A percentile compares a stretch with the other conserved stretches of the same genome.
These are phyloP conservation scores for Saccharomycopsis fibuligera DNA, from an alignment of 805 yeast species.

Conservation along the genomic window DNA sequence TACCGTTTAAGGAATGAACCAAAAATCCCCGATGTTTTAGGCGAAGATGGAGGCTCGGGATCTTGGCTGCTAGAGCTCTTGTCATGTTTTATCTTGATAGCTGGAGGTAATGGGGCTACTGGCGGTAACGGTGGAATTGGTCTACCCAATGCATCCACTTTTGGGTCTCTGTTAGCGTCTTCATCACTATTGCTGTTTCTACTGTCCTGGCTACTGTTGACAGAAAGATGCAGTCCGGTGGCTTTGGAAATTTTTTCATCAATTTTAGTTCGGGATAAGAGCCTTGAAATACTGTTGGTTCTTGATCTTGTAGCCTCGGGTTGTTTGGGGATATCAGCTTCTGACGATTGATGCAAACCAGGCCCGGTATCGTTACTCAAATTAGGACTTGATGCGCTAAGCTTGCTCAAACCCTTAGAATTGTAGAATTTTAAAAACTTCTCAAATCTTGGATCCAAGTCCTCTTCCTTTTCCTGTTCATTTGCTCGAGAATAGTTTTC, in stretches of 20 bases:
- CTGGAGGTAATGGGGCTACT: slow-evolving; percentile 42
- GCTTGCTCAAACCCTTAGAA: background rate
- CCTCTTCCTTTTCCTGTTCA: slow-evolving; percentile 3
- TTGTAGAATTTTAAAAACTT: slow-evolving; percentile 38
- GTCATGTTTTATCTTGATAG: slow-evolving; percentile 29
- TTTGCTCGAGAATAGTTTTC: too few relatives aligned
- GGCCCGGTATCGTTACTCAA: background rate
- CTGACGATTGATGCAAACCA: background rate
- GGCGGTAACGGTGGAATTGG: slow-evolving; percentile 48
- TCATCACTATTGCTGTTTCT: background rate
- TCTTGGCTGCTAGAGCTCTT: background rate
- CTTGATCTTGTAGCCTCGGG: background rate
- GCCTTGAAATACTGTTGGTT: background rate
- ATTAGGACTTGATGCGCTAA: background rate
- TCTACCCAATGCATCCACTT: slow-evolving; percentile 36
- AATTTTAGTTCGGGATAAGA: slow-evolving; percentile 20
- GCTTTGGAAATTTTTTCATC: background rate
- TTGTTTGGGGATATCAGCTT: background rate
- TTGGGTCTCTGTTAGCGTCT: slow-evolving; percentile 22
- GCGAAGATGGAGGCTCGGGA: background rate
- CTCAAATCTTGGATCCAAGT: slow-evolving; percentile 40
- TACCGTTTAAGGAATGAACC: slow-evolving; percentile 4
- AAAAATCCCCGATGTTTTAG: slow-evolving; percentile 10
- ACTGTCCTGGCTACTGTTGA: background rate
- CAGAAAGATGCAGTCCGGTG: too few relatives aligned